Evolutionary conservation across 352 stramenopile species (phyloP).

Genomic region (Globisporangium cylindrosporum): DNA sequence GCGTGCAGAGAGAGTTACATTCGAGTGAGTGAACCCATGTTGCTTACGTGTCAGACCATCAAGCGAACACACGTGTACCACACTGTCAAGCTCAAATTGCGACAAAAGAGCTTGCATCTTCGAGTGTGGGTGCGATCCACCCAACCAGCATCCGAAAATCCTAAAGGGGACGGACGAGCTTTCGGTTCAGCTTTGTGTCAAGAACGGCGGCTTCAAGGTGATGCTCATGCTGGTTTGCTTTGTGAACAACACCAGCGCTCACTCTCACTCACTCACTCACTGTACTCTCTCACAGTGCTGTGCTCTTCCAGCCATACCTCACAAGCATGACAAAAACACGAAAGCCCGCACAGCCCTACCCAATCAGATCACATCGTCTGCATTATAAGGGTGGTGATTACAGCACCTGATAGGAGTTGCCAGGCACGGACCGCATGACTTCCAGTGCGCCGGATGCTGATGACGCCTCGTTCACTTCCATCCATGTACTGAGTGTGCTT

Average conservation of each 20-base stretch:
- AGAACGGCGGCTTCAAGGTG: not conserved
- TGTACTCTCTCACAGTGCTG: too few relatives aligned
- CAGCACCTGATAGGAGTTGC: too few relatives aligned
- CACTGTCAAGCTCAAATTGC: not conserved
- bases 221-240: too few relatives aligned
- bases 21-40: constrained; percentile 1
- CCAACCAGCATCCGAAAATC: not conserved
- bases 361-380: too few relatives aligned
- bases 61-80: not conserved
- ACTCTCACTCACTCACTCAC: not conserved
- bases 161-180: not conserved
- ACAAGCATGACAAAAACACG: too few relatives aligned
- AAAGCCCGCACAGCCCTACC: too few relatives aligned
- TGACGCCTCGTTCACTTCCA: not conserved
- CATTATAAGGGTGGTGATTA: too few relatives aligned
- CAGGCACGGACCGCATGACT: not conserved
- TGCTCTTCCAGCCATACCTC: not conserved
- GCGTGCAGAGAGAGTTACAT: too few relatives aligned
- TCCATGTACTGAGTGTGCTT: not conserved
- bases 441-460: not conserved
- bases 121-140: not conserved
- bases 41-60: not conserved
- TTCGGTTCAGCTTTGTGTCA: not conserved
- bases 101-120: not conserved
- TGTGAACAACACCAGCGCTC: too few relatives aligned